These are phyloP conservation scores for Gossypium herbaceum DNA, from an alignment of 345 rosid species.

Conservation along the genomic window DNA sequence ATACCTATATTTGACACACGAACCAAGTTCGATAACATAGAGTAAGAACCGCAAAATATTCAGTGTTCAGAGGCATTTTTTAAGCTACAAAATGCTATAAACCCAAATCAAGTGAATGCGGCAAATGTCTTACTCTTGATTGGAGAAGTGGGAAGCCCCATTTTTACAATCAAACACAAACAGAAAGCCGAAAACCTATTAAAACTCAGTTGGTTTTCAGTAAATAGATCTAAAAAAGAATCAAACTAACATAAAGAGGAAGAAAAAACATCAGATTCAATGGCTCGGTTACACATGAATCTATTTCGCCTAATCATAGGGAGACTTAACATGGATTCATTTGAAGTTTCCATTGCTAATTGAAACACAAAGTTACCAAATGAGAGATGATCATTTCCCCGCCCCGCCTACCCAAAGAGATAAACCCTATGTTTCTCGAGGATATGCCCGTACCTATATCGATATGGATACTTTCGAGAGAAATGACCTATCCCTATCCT, in stretches of 20 bases:
- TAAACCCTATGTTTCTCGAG: not conserved
- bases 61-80: not conserved
- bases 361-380: not conserved
- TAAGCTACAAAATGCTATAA: not conserved
- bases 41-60: not conserved
- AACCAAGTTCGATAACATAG: not conserved
- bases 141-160: not conserved
- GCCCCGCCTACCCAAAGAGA: not conserved
- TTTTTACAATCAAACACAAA: not conserved
- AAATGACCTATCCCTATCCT: not conserved
- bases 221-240: not conserved
- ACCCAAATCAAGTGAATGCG: not conserved
- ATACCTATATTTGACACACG: not conserved
- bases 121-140: not conserved
- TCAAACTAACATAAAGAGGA: not conserved
- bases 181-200: not conserved
- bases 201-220: not conserved
- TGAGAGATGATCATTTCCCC: not conserved
- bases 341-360: not conserved
- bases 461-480: not conserved
- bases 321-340: not conserved
- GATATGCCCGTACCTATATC: not conserved
- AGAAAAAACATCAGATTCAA: not conserved
- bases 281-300: not conserved
- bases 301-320: not conserved